Percentiles rank a stretch among this genome's conserved stretches.
phyloP scores from a whole-genome alignment of 2,329 filamentous ascomycete species.

The Drechslerella stenobrocha region DNA sequence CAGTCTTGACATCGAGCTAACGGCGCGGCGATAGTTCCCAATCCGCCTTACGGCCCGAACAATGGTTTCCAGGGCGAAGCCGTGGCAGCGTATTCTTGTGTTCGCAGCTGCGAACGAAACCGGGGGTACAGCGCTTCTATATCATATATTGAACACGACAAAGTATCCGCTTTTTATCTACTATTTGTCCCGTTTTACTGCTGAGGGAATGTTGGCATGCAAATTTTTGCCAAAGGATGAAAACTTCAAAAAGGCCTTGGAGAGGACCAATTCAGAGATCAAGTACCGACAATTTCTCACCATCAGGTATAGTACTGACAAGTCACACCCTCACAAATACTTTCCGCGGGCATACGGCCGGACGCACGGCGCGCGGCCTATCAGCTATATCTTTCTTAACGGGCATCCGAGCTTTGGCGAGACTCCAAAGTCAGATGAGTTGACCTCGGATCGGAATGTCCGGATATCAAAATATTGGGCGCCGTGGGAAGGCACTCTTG shows the following conservation, averaged over 20 bases:
- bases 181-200: constrained; percentile 14
- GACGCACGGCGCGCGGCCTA: constrained; percentile 20
- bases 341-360: not conserved
- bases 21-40: not conserved
- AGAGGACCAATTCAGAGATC: constrained; percentile 4
- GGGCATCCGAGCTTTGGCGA: constrained; percentile 24
- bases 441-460: not conserved
- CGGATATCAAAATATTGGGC: constrained; percentile 26
- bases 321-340: not conserved
- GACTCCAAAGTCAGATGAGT: not conserved
- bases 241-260: not conserved
- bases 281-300: not conserved
- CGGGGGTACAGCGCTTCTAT: constrained; percentile 27
- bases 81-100: constrained; percentile 15
- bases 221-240: not conserved
- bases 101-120: constrained; percentile 28
- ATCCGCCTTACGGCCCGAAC: too few relatives aligned
- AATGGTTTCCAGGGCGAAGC: not conserved
- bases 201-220: constrained; percentile 5
- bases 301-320: not conserved
- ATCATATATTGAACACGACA: constrained; percentile 25
- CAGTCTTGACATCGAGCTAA: not conserved
- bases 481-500: constrained; percentile 21
- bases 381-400: constrained; percentile 40
- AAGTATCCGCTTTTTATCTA: constrained; percentile 22